Base-by-base conservation (phyloP, 2,329 filamentous ascomycete genomes). In the Escovopsis sp. region DNA sequence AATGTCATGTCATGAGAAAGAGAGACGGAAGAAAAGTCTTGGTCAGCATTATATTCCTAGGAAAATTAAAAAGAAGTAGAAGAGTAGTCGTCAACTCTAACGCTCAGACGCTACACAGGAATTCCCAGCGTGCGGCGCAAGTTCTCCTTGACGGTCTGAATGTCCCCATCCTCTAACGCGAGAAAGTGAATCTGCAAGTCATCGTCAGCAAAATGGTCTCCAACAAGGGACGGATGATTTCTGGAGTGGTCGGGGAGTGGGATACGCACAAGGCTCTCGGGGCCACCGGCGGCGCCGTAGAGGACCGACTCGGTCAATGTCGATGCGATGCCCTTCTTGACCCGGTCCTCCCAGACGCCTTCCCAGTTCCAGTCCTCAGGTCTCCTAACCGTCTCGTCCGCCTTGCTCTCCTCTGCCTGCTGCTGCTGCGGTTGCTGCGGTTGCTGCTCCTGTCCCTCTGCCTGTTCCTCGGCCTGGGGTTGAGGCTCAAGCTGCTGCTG, bases 351-450 rank as follows among this genome's bases (percentile, higher is more conserved):
- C 89, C 89, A 98, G 0, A 96, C 89, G 0, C 89, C 88, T 53
- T 94, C 86, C 89, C 89, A 96, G 56, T 94, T 94, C 89, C 89
- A 96, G 52, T 94, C 82, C 7, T 82, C 84, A 0, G 86, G 86
- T 27, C 43, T 43, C 31, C 40, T 36, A 34, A 7, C 40, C 37
- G 27, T 9, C 8, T 30, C 27, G 27, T 30, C 27, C 27, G 27
- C 8, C 27, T 30, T 30, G 27, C 27, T 30, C 27, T 12, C 29
- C 34, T 15, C 39, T 32, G 15, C 25, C 31, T 20, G 39, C 4
- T 31, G 4, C 20, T 14, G 40, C 25, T 25, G 11, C 37, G 10
- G 25, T 11, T 14, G 40, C 25, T 25, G 11, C 37, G 10, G 25
- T 11, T 15, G 32, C 38, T 35, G 4, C 29, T 24, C 31, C 30